Conservation (phyloP, 805 yeast species). For the Brettanomyces nanus region DNA sequence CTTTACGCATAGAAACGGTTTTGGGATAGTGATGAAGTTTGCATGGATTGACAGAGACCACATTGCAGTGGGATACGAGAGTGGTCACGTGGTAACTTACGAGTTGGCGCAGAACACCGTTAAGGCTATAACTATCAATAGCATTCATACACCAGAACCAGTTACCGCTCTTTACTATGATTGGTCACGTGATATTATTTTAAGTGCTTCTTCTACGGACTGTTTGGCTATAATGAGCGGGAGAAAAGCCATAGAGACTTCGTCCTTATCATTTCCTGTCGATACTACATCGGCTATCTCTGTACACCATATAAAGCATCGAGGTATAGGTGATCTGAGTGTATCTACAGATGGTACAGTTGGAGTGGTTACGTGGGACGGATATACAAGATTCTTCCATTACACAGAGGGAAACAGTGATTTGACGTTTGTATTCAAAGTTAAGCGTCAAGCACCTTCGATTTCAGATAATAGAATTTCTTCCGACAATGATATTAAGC, state of each 20-base stretch:
- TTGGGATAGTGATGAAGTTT: constrained; percentile 65
- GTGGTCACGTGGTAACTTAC: constrained; percentile 41
- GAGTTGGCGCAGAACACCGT: constrained; percentile 12
- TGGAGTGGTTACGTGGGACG: constrained; percentile 47
- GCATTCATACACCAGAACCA: constrained; percentile 47
- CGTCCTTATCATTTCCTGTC: neutral
- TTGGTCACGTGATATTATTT: constrained; percentile 15
- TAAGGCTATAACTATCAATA: constrained; percentile 12
- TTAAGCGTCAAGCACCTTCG: constrained; percentile 20
- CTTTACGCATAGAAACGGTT: constrained; percentile 19
- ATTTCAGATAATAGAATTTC: constrained; percentile 10
- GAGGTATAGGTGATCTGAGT: constrained; percentile 28
- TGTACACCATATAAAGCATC: constrained; percentile 24
- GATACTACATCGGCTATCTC: constrained; percentile 1
- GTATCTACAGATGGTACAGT: constrained; percentile 19
- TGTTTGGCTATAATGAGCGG: constrained; percentile 8
- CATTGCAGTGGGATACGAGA: constrained; percentile 59
- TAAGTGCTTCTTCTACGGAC: constrained; percentile 44
- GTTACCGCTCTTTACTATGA: constrained; percentile 35
- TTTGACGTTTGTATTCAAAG: constrained; percentile 20
- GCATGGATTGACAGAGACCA: constrained; percentile 27
- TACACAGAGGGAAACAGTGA: constrained; percentile 8
- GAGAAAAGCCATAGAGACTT: neutral
- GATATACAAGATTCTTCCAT: constrained; percentile 28
- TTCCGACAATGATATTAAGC: constrained; percentile 6